These are phyloP conservation scores for Phytophthora sojae DNA, from an alignment of 352 stramenopile genomes.

Conservation along the genomic window DNA sequence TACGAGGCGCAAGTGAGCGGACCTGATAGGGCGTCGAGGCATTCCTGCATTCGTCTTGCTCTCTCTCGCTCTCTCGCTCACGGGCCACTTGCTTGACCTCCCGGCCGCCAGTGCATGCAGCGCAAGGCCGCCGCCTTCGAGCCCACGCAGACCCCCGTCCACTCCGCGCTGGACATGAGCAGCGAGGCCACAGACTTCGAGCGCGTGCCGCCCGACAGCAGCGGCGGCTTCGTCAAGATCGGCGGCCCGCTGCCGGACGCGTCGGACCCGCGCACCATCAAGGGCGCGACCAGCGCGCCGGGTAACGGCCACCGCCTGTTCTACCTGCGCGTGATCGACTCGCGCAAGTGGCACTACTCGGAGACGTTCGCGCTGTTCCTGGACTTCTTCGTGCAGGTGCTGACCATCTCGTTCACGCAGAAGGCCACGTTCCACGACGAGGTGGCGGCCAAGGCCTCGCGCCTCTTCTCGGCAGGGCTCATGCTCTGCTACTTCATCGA, in stretches of 20 bases:
- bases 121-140: constrained; percentile 32
- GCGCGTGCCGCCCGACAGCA: constrained; percentile 49
- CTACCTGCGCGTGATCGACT: constrained; percentile 86
- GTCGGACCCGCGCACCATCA: constrained; percentile 77
- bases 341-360: constrained; percentile 90
- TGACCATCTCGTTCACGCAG: constrained; percentile 82
- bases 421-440: constrained; percentile 67
- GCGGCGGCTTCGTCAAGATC: constrained; percentile 82
- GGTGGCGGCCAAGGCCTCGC: constrained; percentile 71
- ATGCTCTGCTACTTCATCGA: constrained; percentile 88
- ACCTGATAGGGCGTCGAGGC: background rate
- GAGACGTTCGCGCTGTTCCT: constrained; percentile 87
- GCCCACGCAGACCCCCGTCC: constrained; percentile 17
- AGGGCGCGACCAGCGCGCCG: constrained; percentile 43
- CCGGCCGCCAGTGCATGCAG: constrained; percentile 29
- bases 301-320: constrained; percentile 77
- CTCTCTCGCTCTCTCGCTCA: constrained; percentile 3
- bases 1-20: constrained; percentile 28
- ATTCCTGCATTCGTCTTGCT: constrained; percentile 18
- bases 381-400: constrained; percentile 87
- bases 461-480: constrained; percentile 75
- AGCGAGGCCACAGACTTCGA: constrained; percentile 67
- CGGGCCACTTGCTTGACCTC: background rate
- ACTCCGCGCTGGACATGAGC: constrained; percentile 43
- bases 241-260: constrained; percentile 73